Evolutionary conservation across 305 asterid genomes (phyloP), one percentile per base, ranked within the genome.

Genomic region (Plantago lanceolata): DNA sequence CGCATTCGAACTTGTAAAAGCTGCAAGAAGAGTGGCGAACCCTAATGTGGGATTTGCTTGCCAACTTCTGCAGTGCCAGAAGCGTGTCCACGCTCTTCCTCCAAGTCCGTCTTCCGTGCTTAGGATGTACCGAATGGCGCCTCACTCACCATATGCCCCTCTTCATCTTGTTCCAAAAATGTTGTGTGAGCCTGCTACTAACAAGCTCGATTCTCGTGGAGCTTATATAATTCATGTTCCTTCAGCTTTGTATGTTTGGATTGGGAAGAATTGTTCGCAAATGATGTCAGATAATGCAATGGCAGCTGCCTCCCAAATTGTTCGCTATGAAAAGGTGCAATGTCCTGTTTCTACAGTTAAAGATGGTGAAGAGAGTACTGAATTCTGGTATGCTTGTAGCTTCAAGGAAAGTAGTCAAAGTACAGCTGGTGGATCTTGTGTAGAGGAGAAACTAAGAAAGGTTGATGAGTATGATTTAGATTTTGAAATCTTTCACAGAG

Each of bases 41-140:
- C 99, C 97, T 0, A 89, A 93, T 55, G 88, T 89, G 78, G 99
- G 99, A 40, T 93, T 93, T 59, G 95, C 94, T 61, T 84, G 94
- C 75, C 97, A 93, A 73, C 86, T 93, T 48, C 61, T 93, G 79
- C 96, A 84, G 66, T 89, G 96, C 65, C 97, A 89, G 71, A 89
- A 85, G 53, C 84, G 98, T 44, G 88, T 89, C 16, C 98, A 93
- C 55, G 98, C 97, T 11, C 71, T 78, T 71, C 98, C 98, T 64
- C 84, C 89, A 57, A 89, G 96, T 74, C 96, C 97, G 1, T 77
- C 73, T 66, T 93, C 99, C 29, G 73, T 79, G 40, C 75, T 89
- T 52, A 82, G 92, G 80, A 81, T 93, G 89, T 87, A 82, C 28
- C 64, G 89, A 5, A 83, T 93, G 82, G 96, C 90, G 5, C 96